A percentile compares a stretch with the other conserved stretches of the same genome.
phyloP scores from a whole-genome alignment of 1,139 yeast genomes.

The Kodamaea anthophila region DNA sequence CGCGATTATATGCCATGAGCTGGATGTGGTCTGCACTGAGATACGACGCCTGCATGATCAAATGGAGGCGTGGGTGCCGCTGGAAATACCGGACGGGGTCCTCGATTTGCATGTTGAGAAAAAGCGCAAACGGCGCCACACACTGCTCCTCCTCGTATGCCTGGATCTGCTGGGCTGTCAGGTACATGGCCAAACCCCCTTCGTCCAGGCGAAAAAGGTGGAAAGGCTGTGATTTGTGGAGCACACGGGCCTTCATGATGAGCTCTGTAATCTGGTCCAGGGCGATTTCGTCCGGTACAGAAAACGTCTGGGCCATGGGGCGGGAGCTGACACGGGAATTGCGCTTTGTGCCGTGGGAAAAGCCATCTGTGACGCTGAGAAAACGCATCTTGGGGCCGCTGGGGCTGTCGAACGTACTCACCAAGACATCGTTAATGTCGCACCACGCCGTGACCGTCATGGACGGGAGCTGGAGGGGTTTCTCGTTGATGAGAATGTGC shows the following conservation, averaged over 20 bases:
- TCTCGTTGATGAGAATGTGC: constrained; percentile 85
- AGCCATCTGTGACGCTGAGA: constrained; percentile 15
- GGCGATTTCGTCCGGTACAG: constrained; percentile 12
- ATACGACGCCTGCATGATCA: constrained; percentile 25
- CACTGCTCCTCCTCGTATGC: constrained; percentile 55
- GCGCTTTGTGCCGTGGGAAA: constrained; percentile 23
- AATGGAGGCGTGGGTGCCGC: constrained; percentile 18
- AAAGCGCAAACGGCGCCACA: constrained; percentile 58
- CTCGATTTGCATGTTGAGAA: constrained; percentile 45
- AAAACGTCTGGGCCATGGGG: constrained; percentile 18
- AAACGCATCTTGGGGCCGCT: constrained; percentile 17
- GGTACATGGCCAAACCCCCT: constrained; percentile 47
- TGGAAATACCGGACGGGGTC: constrained; percentile 21
- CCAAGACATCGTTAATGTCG: constrained; percentile 47
- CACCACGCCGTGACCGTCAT: constrained; percentile 69
- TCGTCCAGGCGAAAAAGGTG: constrained; percentile 60
- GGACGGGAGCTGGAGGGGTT: constrained; percentile 67
- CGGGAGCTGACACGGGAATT: constrained; percentile 1
- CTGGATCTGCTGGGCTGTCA: constrained; percentile 71
- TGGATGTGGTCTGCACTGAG: constrained; percentile 24
- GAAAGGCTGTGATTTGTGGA: constrained; percentile 78
- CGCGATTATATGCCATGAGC: constrained; percentile 24
- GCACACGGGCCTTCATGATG: constrained; percentile 69
- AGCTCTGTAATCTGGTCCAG: constrained; percentile 51
- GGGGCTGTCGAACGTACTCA: constrained; percentile 10